Base-by-base conservation (phyloP, 31 red algal genomes). In the Endocladia muricata region DNA sequence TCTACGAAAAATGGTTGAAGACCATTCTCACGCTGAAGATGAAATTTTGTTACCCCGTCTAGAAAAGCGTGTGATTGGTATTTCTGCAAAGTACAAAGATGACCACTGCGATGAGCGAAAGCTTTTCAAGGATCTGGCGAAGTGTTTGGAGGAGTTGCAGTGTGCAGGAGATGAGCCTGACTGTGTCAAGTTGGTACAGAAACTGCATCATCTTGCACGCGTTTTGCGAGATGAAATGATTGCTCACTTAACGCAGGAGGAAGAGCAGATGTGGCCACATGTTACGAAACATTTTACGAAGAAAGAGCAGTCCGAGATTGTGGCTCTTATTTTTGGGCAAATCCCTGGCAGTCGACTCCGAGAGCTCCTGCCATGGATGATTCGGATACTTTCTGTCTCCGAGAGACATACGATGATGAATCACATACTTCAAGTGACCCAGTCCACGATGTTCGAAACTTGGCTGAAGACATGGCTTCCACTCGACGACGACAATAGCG, bases 401-500 rank as follows among this genome's bases (percentile, higher is more conserved):
- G 96, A 98, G 76, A 63, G 85, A 56, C 83, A 76, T 55, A 88
- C 89, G 13, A 98, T 98, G 96, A 92, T 98, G 96, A 85, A 81
- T 17, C 96, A 98, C 70, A 94, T 98, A 8, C 67, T 98, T 41
- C 65, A 79, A 37, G 91, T 98, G 11, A 98, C 96, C 17, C 74
- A 86, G 62, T 98, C 96, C 1, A 98, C 96, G 15, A 89, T 98
- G 88, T 98, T 98, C 75, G 91, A 94, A 41, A 71, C 66, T 39
- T 98, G 96, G 96, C 57, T 98, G 66, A 89, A 83, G 54, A 71
- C 96, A 17, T 98, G 96, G 96, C 86, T 98, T 61, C 93, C 77
- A 0, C 34, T 88, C 25, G 76, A 78, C 29, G 56, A 76, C 1
- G 73, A 79, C 17, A 60, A 58, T 15, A n/a, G 11, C 19, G 71